These are phyloP conservation scores for Scedosporium boydii DNA, from an alignment of 2,329 filamentous ascomycete species.

Conservation along the genomic window DNA sequence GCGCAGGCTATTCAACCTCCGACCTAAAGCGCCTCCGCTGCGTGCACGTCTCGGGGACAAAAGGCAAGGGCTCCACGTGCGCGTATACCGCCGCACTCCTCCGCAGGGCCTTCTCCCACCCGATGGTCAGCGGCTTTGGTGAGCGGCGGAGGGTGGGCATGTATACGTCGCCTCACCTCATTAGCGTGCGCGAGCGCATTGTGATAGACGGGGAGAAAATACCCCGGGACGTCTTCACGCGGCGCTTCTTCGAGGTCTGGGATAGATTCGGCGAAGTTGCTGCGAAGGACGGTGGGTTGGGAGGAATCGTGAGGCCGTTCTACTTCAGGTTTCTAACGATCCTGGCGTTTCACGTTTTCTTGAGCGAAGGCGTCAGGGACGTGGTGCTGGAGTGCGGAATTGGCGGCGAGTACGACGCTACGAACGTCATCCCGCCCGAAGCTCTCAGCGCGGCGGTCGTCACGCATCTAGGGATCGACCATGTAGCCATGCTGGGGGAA, in stretches of 20 bases:
- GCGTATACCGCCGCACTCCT: slow-evolving; percentile 76
- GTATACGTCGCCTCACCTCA: slow-evolving; percentile 79
- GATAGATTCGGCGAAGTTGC: slow-evolving; percentile 42
- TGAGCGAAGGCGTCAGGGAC: slow-evolving; percentile 63
- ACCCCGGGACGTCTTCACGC: slow-evolving; percentile 57
- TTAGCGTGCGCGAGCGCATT: slow-evolving; percentile 77
- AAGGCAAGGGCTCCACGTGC: slow-evolving; percentile 86
- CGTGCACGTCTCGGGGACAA: slow-evolving; percentile 86
- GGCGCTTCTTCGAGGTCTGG: slow-evolving; percentile 81
- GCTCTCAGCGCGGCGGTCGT: slow-evolving; percentile 64
- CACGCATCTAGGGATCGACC: slow-evolving; percentile 76
- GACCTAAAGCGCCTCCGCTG: slow-evolving; percentile 35
- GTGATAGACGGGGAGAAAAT: slow-evolving; percentile 67
- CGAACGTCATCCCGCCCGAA: slow-evolving; percentile 62
- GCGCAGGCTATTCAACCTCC: slow-evolving; percentile 57
- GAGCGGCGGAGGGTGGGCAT: slow-evolving; percentile 48
- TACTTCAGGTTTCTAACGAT: slow-evolving; percentile 91
- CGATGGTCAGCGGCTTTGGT: slow-evolving; percentile 7
- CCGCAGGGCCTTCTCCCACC: slow-evolving; percentile 25
- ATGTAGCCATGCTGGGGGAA: slow-evolving; percentile 68
- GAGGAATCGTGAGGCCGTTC: slow-evolving; percentile 61
- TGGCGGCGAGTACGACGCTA: slow-evolving; percentile 86
- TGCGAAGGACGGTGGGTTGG: slow-evolving; percentile 14
- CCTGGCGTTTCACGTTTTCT: slow-evolving; percentile 76
- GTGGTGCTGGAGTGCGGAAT: slow-evolving; percentile 91